Percentiles rank a stretch among this genome's conserved stretches.
Evolutionary conservation across 495 filamentous ascomycete species (phyloP).

Genomic region (Tuber melanosporum): DNA sequence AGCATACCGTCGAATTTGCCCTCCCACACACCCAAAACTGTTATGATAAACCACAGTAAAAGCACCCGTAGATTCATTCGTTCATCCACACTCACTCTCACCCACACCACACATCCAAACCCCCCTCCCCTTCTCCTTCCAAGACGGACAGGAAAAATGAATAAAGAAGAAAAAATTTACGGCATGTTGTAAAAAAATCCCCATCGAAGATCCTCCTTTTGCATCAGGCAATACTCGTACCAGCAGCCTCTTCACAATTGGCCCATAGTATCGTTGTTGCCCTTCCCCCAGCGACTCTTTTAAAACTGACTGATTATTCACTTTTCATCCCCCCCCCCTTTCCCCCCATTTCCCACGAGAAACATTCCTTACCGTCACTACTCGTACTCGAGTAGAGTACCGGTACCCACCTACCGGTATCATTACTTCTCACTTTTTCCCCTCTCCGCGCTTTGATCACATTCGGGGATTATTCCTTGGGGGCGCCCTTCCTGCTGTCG

Average conservation of each 20-base stretch:
- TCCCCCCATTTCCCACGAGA: slow-evolving; percentile 23
- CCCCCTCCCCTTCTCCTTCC: slow-evolving; percentile 10
- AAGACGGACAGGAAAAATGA: neutral
- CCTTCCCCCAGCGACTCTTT: slow-evolving; percentile 17
- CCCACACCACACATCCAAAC: neutral
- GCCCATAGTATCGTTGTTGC: neutral
- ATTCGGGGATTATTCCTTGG: slow-evolving; percentile 40
- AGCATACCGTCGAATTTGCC: neutral
- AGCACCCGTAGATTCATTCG: neutral
- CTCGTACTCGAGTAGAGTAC: too few relatives aligned
- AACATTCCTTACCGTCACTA: neutral
- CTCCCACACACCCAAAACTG: neutral
- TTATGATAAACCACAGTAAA: neutral
- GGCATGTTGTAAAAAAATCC: neutral
- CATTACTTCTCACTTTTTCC: neutral
- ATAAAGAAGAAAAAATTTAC: neutral
- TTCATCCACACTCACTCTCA: neutral
- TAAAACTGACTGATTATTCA: neutral
- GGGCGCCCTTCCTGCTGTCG: slow-evolving; percentile 25
- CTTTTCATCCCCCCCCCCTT: slow-evolving; percentile 4
- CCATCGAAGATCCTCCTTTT: slow-evolving; percentile 37
- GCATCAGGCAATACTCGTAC: slow-evolving; percentile 31
- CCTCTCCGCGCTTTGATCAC: slow-evolving; percentile 39
- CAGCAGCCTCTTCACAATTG: slow-evolving; percentile 25
- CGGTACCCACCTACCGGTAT: neutral